Evolutionary conservation across 2,329 filamentous ascomycete genomes (phyloP), one percentile per base, ranked within the genome.

Genomic region (Fusarium liriodendri): DNA sequence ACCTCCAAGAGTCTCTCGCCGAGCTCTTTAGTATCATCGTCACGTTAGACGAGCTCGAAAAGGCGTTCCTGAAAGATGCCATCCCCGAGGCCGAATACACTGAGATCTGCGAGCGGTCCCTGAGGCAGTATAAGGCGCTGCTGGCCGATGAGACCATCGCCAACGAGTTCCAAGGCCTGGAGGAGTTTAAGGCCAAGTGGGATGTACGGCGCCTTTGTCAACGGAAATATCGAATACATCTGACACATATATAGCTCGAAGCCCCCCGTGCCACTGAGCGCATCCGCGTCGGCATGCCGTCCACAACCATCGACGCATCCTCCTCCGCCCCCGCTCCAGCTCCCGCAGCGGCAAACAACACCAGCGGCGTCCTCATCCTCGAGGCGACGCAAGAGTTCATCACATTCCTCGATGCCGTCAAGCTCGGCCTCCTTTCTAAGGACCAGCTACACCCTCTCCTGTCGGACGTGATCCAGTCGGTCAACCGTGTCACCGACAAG

Each of bases 311-410:
- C 22, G 89, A 87, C 13, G 87, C 89, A 74, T 89, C 84, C 32
- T 88, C 84, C 37, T 87, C 82, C 11, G 85, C 83, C 38, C 80
- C 82, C 38, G 83, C 85, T 27, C 83, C 87, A 4, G 82, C 85
- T 18, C 82, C 85, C 33, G 80, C 85, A 6, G 80, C 83, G 14
- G 79, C 82, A 55, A 85, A 85, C 77, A 88, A 87, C 74, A 86
- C 87, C 38, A 89, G 88, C 71, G 89, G 90, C 11, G 86, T 90
- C 4, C 83, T 98, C 38, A 97, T 98, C 67, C 86, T 97, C 47
- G 92, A 96, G 73, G 97, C 97, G 2, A 98, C 96, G 1, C 95
- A 99, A 83, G 97, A 98, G 82, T 99, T 99, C 82, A 99, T 99
- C 83, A 99, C 97, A 0, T 96, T 99, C 80, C 89, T 99, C 62